Percentiles rank a stretch among this genome's conserved stretches.
Evolutionary conservation across 2,329 filamentous ascomycete genomes (phyloP).

Genomic region (Diaporthe longicolla): DNA sequence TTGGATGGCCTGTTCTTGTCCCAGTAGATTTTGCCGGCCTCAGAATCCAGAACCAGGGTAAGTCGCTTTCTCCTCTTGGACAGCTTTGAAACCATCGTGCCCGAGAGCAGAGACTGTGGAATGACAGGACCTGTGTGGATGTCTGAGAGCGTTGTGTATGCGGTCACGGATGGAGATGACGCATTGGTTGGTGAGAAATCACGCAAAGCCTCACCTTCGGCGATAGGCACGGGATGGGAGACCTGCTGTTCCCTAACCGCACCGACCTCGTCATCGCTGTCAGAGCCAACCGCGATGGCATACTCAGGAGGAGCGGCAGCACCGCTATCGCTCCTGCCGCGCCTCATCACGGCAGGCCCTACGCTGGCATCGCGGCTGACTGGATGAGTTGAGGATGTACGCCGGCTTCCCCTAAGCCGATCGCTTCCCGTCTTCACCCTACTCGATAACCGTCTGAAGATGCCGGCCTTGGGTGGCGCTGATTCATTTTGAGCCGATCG

Average conservation of each 20-base stretch:
- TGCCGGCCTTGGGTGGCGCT: constrained; percentile 59
- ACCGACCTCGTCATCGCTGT: constrained; percentile 65
- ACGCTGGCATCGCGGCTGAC: constrained; percentile 88
- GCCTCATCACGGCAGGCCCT: constrained; percentile 88
- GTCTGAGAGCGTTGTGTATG: constrained; percentile 52
- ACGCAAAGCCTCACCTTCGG: constrained; percentile 59
- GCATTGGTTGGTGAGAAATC: constrained; percentile 65
- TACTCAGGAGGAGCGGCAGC: constrained; percentile 73
- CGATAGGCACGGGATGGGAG: constrained; percentile 59
- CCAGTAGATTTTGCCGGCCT: constrained; percentile 91
- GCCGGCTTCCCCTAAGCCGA: constrained; percentile 61
- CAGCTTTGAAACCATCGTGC: constrained; percentile 84
- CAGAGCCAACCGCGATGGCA: constrained; percentile 64
- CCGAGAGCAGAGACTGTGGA: constrained; percentile 81
- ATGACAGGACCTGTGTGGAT: constrained; percentile 78
- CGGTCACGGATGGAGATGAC: constrained; percentile 59
- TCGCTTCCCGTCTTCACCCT: constrained; percentile 75
- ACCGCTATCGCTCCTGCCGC: constrained; percentile 87
- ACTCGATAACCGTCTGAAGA: constrained; percentile 90
- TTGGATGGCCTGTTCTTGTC: constrained; percentile 84
- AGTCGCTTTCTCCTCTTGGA: constrained; percentile 86
- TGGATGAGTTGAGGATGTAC: constrained; percentile 82
- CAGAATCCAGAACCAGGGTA: constrained; percentile 80
- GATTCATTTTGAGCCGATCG: constrained; percentile 70
- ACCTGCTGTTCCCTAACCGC: constrained; percentile 65